Evolutionary conservation across 306 rosid species (phyloP).

Genomic region (Hippophae gyantsensis): DNA sequence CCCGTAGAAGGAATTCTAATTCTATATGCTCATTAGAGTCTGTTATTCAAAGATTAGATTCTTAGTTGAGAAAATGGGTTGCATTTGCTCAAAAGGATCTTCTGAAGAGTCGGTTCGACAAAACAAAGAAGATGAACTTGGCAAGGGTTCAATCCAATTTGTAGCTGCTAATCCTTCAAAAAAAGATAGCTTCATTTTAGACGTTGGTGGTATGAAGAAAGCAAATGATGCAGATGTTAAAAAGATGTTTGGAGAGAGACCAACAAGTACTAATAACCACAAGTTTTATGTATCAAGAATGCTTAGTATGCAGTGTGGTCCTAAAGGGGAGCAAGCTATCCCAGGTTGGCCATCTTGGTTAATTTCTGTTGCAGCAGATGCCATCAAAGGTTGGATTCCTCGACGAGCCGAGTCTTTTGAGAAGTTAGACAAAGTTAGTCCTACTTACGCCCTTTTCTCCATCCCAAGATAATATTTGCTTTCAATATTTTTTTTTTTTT

Average conservation of each 20-base stretch:
- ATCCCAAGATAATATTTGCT: background rate
- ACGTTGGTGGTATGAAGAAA: conserved; percentile 16
- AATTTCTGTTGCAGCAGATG: conserved; percentile 68
- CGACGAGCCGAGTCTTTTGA: conserved; percentile 73
- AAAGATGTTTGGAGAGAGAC: conserved; percentile 8
- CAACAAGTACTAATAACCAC: conserved; percentile 18
- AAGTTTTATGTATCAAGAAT: conserved; percentile 39
- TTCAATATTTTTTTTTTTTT: conserved; percentile 1
- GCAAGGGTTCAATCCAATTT: conserved; percentile 46
- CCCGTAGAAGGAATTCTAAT: conserved; percentile 11
- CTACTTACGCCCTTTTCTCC: background rate
- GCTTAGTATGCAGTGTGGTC: conserved; percentile 33
- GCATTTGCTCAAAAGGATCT: conserved; percentile 60
- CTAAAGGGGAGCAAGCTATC: conserved; percentile 27
- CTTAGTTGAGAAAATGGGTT: conserved; percentile 48
- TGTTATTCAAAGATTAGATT: conserved; percentile 7
- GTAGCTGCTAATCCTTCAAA: conserved; percentile 47
- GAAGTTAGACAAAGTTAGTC: conserved; percentile 81
- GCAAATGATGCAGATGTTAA: conserved; percentile 24
- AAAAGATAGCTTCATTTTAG: conserved; percentile 19
- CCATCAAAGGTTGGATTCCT: conserved; percentile 85
- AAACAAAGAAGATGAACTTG: conserved; percentile 25
- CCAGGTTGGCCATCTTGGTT: conserved; percentile 76
- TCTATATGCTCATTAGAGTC: background rate
- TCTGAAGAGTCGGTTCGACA: conserved; percentile 30